Evolutionary conservation across 306 rosid genomes (phyloP), one percentile per base, ranked within the genome.

Genomic region (Medicago lupulina): DNA sequence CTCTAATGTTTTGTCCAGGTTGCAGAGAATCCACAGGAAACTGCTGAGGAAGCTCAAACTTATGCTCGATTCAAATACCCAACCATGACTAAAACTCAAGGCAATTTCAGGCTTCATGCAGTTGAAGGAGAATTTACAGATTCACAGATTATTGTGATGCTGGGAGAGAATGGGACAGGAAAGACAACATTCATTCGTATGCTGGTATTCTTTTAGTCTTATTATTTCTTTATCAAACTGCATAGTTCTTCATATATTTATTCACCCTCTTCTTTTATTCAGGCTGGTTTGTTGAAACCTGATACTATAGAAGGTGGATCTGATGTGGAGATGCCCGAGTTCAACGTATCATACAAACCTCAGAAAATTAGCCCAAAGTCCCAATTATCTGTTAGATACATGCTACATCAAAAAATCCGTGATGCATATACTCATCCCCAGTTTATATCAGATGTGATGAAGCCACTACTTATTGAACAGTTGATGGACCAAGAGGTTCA

Each of bases 21-120:
- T 82, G 99, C 98, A 67, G 99, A 96, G 90, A 92, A 97, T 80
- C 99, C 97, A 31, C 97, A 95, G 76, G 99, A 95, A 81, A 92
- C 80, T 77, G 90, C 93, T 1, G 99, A 96, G 85, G 99, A 96
- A 67, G 90, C 90, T 60, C 91, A 89, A 74, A 55, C 98, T 25
- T 96, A 96, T 88, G 99, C 99, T 7, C 92, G 98, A 34, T 96
- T 90, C 81, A 89, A 82, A 59, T 96, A 96, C 76, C 99, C 99
- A 11, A 84, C 98, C 58, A 96, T 96, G 99, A 54, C 79, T 75
- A 92, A 92, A 88, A 96, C 96, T 73, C 96, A 90, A 76, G 99
- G 99, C 72, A 86, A 86, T 77, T 96, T 96, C 82, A 90, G 21
- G 81, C 96, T 96, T 81, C 88, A 85, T 65, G 98, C 91, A 41